phyloP scores from a whole-genome alignment of 768 basidiomycete species.

The Fomitopsis pulvina region DNA sequence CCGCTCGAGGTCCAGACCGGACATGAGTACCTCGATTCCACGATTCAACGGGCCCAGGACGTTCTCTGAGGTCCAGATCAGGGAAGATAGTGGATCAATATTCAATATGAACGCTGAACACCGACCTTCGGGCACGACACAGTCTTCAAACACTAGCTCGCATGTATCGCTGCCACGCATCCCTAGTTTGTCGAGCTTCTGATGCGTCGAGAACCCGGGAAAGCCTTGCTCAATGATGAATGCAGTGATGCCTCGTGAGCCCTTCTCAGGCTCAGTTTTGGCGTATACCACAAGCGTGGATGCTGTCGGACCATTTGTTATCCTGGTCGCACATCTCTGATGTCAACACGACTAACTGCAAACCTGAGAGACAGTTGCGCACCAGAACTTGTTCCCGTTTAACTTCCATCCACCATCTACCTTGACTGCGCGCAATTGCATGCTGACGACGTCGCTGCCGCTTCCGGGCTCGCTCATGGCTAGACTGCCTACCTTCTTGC shows the following conservation, averaged over 20 bases:
- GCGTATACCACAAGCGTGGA: constrained; percentile 92
- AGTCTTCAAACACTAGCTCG: constrained; percentile 88
- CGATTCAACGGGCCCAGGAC: constrained; percentile 74
- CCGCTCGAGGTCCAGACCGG: constrained; percentile 86
- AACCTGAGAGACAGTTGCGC: constrained; percentile 15
- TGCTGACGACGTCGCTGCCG: constrained; percentile 95
- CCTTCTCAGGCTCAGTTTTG: constrained; percentile 71
- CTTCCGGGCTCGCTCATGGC: constrained; percentile 94
- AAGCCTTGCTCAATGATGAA: constrained; percentile 85
- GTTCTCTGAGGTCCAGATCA: constrained; percentile 47
- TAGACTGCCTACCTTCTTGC: constrained; percentile 79
- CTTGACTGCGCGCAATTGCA: constrained; percentile 79
- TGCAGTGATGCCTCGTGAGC: constrained; percentile 85
- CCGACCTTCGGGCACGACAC: constrained; percentile 81
- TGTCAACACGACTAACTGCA: too few species aligned
- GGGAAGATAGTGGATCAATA: constrained; percentile 6
- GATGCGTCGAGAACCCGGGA: constrained; percentile 81
- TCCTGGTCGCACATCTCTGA: too few species aligned
- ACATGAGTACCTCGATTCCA: constrained; percentile 89
- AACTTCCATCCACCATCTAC: constrained; percentile 68
- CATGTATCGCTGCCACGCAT: constrained; percentile 97
- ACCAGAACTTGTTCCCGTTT: constrained; percentile 95
- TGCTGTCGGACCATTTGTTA: constrained; percentile 90
- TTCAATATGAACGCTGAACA: not conserved
- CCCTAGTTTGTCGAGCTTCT: constrained; percentile 91